Base-by-base conservation (phyloP, 345 rosid species). In the Eucalyptus melliodora region DNA sequence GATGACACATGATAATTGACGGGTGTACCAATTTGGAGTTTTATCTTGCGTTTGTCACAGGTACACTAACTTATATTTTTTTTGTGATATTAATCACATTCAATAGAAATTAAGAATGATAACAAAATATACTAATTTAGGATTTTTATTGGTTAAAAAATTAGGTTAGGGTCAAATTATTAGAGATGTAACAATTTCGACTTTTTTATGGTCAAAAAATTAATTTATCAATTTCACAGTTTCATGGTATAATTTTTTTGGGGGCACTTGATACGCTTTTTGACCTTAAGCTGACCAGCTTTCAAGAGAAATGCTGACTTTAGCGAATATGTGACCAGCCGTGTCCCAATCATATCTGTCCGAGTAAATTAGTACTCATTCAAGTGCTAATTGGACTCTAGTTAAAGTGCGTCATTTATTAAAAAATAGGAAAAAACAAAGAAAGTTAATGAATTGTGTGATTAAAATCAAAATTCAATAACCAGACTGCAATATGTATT, bases 181-280 rank as follows among this genome's bases (percentile, higher is more conserved):
- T 53, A 21, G 0, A 53, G 0, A 53, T 53, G 26, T 53, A 24
- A 6, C 0, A 5, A 26, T 60, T 60, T 60, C 0, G 0, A 6
- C 4, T 12, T 26, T 59, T 53, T 53, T 19, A 53, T 53, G 4
- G 24, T 53, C 11, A 19, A 53, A 53, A 53, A 53, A 2, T 53
- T 53, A 53, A 19, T 53, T 53, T 53, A 53, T 53, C 5, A 21
- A 53, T 53, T 53, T 19, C 11, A 53, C 11, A 53, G 4, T 53
- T 53, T 21, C 26, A 53, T 53, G 26, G 5, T 62, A 56, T 24
- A 24, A n/a, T 47, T 15, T 86, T 27, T 4, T 44, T 11, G 1
- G 56, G 62, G 87, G 40, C n/a, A 86, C 8, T 34, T 7, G 40
- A 27, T 49, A 16, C 16, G 16, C 40, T 86, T 49, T 27, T 27